Percentiles rank a stretch among this genome's conserved stretches.
Evolutionary conservation across 2,329 filamentous ascomycete genomes (phyloP).

Genomic region (Calonectria pseudoturangicola): DNA sequence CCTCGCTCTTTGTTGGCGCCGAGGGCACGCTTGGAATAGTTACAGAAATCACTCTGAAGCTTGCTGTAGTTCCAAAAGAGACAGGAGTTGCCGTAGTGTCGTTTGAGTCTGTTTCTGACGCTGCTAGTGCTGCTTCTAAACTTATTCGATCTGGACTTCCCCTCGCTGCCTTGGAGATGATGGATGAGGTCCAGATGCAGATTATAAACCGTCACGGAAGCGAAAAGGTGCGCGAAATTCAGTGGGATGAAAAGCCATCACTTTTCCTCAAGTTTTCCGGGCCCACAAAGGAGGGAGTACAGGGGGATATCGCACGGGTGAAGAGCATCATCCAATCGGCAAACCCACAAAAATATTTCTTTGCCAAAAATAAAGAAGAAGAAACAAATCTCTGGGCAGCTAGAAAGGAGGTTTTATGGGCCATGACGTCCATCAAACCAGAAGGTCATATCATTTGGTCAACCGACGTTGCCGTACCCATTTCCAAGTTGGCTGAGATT

Average conservation of each 20-base stretch:
- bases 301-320: constrained; percentile 23
- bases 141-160: constrained; percentile 84
- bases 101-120: constrained; percentile 71
- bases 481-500: constrained; percentile 78
- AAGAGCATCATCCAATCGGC: constrained; percentile 21
- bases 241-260: constrained; percentile 79
- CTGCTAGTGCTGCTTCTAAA: constrained; percentile 81
- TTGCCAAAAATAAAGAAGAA: constrained; percentile 33
- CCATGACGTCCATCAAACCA: constrained; percentile 79
- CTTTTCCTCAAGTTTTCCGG: constrained; percentile 84
- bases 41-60: constrained; percentile 85
- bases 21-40: constrained; percentile 89
- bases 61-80: constrained; percentile 83
- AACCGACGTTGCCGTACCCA: constrained; percentile 87
- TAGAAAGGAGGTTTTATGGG: constrained; percentile 84
- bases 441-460: constrained; percentile 82
- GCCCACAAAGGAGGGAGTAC: constrained; percentile 27
- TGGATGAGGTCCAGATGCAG: constrained; percentile 86
- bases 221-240: constrained; percentile 73
- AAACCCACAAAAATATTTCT: constrained; percentile 24
- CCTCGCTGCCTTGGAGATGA: constrained; percentile 85
- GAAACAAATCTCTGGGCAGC: constrained; percentile 78
- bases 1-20: constrained; percentile 85
- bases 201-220: constrained; percentile 65
- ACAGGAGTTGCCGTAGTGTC: constrained; percentile 79